Base-by-base conservation (phyloP, 805 yeast genomes). In the Kazachstania bromeliacearum region DNA sequence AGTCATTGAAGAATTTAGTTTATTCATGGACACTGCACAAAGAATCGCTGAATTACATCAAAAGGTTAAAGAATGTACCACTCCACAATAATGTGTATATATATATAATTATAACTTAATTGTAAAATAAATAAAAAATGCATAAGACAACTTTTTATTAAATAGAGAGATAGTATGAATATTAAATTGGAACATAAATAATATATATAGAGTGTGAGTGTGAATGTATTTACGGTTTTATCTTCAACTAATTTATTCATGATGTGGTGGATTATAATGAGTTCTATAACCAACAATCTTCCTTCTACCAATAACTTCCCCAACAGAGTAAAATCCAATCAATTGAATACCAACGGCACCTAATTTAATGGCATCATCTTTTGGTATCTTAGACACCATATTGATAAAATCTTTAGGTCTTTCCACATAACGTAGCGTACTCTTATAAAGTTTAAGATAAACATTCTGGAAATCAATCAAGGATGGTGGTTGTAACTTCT, bases 261-360 rank as follows among this genome's bases (percentile, higher is more conserved):
- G 20, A 29, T 29, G 20, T 18, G 31, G 29, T 27, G 29, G 38
- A 22, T 27, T 44, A 26, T 31, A 16, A 25, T 44, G 36, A 61
- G 51, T 64, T 43, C 60, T 72, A 75, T 92, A 89, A 50, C 96
- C 96, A 56, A 87, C 83, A 42, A 92, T 52, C 55, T 83, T 77
- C 71, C 97, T 82, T 73, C 97, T 85, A 57, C 98, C 98, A 56
- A 92, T 72, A 50, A 88, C 77, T 73, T 92, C 98, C 60, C 98
- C 98, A 32, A 89, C 71, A 19, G 96, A 77, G 66, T 87, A 92
- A 60, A 88, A 73, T 46, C 96, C 98, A 47, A 84, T 68, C 38
- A 89, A 66, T 68, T 92, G 98, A 49, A 87, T 66, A 48, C 77
- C 78, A 64, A 75, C 77, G 26, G 88, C 79, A 51, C 80, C 79